phyloP scores from a whole-genome alignment of 768 basidiomycete species.

The Harrya chromipes region DNA sequence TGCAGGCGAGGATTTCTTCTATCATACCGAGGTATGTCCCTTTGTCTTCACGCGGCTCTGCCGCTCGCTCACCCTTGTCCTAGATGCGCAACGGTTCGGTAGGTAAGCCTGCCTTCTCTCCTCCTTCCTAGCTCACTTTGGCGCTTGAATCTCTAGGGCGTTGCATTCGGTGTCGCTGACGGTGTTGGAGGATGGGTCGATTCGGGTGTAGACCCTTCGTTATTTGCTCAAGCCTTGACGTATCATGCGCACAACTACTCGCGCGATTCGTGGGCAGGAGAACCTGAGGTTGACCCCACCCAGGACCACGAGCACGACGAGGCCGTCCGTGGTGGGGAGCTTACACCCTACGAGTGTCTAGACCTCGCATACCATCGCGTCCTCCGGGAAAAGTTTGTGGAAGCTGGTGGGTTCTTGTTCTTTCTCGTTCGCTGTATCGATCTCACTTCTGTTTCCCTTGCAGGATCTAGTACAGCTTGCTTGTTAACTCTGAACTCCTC shows the following conservation, averaged over 20 bases:
- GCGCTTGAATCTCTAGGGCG: slow-evolving; percentile 44
- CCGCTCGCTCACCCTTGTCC: slow-evolving; percentile 4
- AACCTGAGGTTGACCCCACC: slow-evolving; percentile 77
- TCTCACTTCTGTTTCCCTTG: not conserved
- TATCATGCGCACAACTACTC: slow-evolving; percentile 77
- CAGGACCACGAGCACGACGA: slow-evolving; percentile 67
- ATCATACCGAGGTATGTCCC: slow-evolving; percentile 61
- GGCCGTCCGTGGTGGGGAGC: slow-evolving; percentile 63
- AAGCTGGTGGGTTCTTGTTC: slow-evolving; percentile 39
- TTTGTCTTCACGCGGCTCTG: not conserved
- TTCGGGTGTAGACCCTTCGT: slow-evolving; percentile 78
- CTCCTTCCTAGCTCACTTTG: slow-evolving; percentile 24
- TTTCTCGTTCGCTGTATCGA: slow-evolving; percentile 12
- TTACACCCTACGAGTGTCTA: slow-evolving; percentile 68
- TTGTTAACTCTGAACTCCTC: slow-evolving; percentile 71
- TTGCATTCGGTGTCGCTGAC: slow-evolving; percentile 84
- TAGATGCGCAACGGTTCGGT: slow-evolving; percentile 82
- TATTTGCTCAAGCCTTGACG: slow-evolving; percentile 92
- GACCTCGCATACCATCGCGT: slow-evolving; percentile 71
- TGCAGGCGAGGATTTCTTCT: slow-evolving; percentile 63
- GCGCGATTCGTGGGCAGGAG: slow-evolving; percentile 73
- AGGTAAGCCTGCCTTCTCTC: slow-evolving; percentile 33
- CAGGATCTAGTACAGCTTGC: slow-evolving; percentile 85
- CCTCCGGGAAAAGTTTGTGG: slow-evolving; percentile 59
- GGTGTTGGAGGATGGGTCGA: slow-evolving; percentile 93